phyloP scores from a whole-genome alignment of 2,329 filamentous ascomycete species.

The Cordyceps cateniannulata region DNA sequence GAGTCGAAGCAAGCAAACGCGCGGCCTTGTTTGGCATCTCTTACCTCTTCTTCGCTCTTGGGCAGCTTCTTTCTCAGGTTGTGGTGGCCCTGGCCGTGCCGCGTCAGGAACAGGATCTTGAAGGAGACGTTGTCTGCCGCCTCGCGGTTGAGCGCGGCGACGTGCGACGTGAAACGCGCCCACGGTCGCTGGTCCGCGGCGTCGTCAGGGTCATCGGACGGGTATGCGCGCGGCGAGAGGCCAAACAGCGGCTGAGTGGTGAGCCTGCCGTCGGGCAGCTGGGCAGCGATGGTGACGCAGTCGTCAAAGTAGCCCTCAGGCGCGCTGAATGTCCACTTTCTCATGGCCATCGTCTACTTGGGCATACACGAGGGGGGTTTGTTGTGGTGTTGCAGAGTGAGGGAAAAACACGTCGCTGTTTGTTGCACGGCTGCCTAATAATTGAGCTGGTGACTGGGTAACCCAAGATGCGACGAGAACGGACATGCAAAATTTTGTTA shows the following conservation, averaged over 20 bases:
- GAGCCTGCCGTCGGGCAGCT: slow-evolving; percentile 23
- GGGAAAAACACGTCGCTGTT: too few species aligned
- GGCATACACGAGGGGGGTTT: too few species aligned
- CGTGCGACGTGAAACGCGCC: slow-evolving; percentile 42
- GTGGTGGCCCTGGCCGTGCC: slow-evolving; percentile 49
- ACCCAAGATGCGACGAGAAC: too few species aligned
- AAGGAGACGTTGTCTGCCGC: slow-evolving; percentile 39
- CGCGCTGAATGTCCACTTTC: slow-evolving; percentile 26
- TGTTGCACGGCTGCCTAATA: too few species aligned
- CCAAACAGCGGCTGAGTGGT: slow-evolving; percentile 45
- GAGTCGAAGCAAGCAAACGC: background rate
- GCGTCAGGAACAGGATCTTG: slow-evolving; percentile 47
- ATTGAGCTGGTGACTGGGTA: too few species aligned
- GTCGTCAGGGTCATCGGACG: slow-evolving; percentile 29
- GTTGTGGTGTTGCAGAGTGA: too few species aligned
- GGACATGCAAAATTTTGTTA: too few species aligned
- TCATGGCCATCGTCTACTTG: background rate
- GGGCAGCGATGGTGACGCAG: slow-evolving; percentile 24
- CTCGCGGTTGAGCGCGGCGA: slow-evolving; percentile 39
- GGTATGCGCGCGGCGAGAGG: slow-evolving; percentile 44
- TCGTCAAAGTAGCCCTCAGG: slow-evolving; percentile 37
- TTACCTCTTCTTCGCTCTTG: slow-evolving; percentile 44
- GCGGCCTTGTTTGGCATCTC: slow-evolving; percentile 11
- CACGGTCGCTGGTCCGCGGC: slow-evolving; percentile 38
- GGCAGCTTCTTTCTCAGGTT: slow-evolving; percentile 48